Base-by-base conservation (phyloP, 805 yeast species). In the Yarrowia sp. region DNA sequence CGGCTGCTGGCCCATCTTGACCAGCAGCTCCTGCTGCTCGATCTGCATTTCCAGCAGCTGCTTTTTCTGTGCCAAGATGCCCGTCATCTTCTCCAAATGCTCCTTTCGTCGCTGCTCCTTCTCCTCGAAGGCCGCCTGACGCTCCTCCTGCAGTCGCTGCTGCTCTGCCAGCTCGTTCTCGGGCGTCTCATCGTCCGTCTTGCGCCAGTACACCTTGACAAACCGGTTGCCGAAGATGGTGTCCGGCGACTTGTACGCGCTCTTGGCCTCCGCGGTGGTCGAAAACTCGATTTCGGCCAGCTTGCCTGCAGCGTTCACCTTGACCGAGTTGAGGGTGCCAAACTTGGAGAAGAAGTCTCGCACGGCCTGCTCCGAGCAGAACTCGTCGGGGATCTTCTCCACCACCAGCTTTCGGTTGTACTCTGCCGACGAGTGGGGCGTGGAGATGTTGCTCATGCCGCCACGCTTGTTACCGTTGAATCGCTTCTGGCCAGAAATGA, bases 191-290 rank as follows among this genome's bases (percentile, higher is more conserved):
- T 63, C 66, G 21, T 62, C 51, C 12, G 35, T 63, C 44, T 64
- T 65, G 22, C 74, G 73, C 77, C 79, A 80, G 68, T 69, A 79
- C 38, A 80, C 75, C 67, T 80, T 80, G 64, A 80, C 75, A 64
- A 80, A 79, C 58, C 84, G 75, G 71, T 80, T 80, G 60, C 74
- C 76, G 65, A 80, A 80, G 14, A 80, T 74, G 6, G 82, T 78
- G 3, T 69, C 73, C 0, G 82, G 80, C 27, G 74, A 72, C 6
- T 67, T 51, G 76, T 80, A 80, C 1, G 83, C 84, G 6, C 66
- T 70, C 9, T 67, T 69, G 2, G 84, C 83, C 63, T 70, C 66
- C 25, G 70, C 74, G 46, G 74, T 77, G 14, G 70, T 67, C 7
- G 64, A 68, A 63, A 71, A 80, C 51, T 74, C 78, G n/a, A 80